These are phyloP conservation scores for Coemansia sp. DNA, from an alignment of 192 early-diverging fungal genomes.

Conservation along the genomic window DNA sequence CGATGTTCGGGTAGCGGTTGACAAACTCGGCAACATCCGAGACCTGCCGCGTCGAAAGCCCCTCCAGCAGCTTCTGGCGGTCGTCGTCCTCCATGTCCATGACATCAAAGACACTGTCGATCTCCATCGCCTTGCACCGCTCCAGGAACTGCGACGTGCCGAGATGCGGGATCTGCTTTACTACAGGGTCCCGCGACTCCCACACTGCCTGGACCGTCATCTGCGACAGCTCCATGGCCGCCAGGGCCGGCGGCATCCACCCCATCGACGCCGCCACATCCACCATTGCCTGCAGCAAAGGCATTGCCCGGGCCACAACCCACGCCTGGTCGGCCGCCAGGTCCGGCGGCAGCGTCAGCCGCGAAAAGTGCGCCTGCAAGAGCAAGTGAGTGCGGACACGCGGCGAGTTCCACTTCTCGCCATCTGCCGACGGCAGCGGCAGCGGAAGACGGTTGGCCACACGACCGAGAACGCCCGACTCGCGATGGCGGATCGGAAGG, in stretches of 20 bases:
- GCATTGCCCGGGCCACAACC: slow-evolving; percentile 61
- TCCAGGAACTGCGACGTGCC: slow-evolving; percentile 13
- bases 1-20: slow-evolving; percentile 91
- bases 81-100: slow-evolving; percentile 90
- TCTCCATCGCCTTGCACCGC: slow-evolving; percentile 20
- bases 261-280: slow-evolving; percentile 91
- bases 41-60: slow-evolving; percentile 53
- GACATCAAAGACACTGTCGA: slow-evolving; percentile 87
- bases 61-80: slow-evolving; percentile 56
- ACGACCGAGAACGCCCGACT: slow-evolving; percentile 70
- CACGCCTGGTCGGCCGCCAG: slow-evolving; percentile 85
- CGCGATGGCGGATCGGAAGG: slow-evolving; percentile 91
- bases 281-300: slow-evolving; percentile 86
- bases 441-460: slow-evolving; percentile 81
- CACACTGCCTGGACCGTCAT: slow-evolving; percentile 97
- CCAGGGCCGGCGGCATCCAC: slow-evolving; percentile 83
- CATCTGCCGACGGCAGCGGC: slow-evolving; percentile 7
- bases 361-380: slow-evolving; percentile 92
- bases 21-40: slow-evolving; percentile 78
- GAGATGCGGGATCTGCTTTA: slow-evolving; percentile 87
- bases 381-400: slow-evolving; percentile 90
- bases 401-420: slow-evolving; percentile 65
- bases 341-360: slow-evolving; percentile 84
- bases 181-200: slow-evolving; percentile 84
- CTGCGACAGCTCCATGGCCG: slow-evolving; percentile 95